phyloP scores from a whole-genome alignment of 352 stramenopile species.

The Phytophthora melonis region DNA sequence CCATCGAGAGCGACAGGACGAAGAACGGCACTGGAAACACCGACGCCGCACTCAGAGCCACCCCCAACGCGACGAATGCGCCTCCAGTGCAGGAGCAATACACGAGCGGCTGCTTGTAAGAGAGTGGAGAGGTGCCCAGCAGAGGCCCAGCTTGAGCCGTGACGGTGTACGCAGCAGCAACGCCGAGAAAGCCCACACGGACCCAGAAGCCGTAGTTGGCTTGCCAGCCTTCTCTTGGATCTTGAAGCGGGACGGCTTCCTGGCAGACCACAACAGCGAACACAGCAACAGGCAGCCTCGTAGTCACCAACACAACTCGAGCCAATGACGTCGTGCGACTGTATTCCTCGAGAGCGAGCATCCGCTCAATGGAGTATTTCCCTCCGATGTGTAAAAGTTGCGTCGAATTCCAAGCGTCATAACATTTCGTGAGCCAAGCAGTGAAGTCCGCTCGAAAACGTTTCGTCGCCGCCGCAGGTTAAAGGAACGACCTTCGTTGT shows the following conservation, averaged over 20 bases:
- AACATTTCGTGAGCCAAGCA: background rate
- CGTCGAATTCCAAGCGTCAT: background rate
- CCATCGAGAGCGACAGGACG: background rate
- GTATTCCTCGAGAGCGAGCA: constrained; percentile 11
- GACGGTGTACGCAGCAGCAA: background rate
- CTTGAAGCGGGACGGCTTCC: constrained; percentile 11
- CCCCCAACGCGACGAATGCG: background rate
- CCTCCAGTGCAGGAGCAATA: background rate
- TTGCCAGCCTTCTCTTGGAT: constrained; percentile 8
- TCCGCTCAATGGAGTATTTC: constrained; percentile 8
- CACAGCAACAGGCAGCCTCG: background rate
- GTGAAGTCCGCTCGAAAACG: too few relatives aligned
- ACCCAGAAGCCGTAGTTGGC: constrained; percentile 13
- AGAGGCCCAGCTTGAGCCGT: background rate
- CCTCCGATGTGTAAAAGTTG: background rate
- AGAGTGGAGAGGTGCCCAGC: background rate
- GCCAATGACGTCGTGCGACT: background rate
- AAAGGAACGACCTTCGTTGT: background rate
- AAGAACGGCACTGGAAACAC: constrained; percentile 13
- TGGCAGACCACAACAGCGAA: background rate
- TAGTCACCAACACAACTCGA: background rate
- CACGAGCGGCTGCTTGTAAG: background rate
- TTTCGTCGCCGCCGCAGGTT: too few relatives aligned
- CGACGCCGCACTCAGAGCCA: background rate
- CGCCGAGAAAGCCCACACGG: background rate